Evolutionary conservation across 768 basidiomycete species (phyloP), one percentile per base, ranked within the genome.

Genomic region (Tricholoma saponaceum): DNA sequence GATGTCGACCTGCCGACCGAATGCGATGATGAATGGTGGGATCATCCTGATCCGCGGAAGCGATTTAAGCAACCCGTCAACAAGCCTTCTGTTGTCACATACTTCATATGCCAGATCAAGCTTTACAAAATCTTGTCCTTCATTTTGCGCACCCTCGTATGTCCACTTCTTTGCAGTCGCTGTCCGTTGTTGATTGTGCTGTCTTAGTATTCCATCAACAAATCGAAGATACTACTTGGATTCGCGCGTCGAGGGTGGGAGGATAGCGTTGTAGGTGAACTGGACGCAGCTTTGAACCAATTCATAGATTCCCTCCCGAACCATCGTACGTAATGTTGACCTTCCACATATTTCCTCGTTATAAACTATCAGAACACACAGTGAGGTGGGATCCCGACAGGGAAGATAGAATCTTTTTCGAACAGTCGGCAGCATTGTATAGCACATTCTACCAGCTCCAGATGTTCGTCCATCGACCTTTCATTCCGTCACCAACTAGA

Each of bases 11-110:
- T 87, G 23, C 83, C 81, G 2, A 69, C 85, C 2, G 81, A 82
- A 59, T 87, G 87, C 26, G 80, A 83, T 60, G 89, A 90, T 63
- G 86, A 89, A 63, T 90, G 86, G 61, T 92, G 90, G 89, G 80
- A 84, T 13, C 74, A 78, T 57, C 76, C 74, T 30, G 84, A 85
- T 59, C 81, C 82, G 0, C 73, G 79, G 5, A 72, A 77, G 30
- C 79, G 81, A 3, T 92, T 89, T 75, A 81, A 82, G 54, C 91
- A 92, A 64, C 91, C 90, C 0, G 69, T 77, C 5, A 78, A 75
- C 23, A 84, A 80, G 65, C 83, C 85, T 0, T 85, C 85, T 1
- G 63, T 71, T 10, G 62, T 89, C 14, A 67, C 83, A 0, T 81
- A 78, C 33, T 88, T 90, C 67, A 77, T 80, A 41, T 73, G 77